These are phyloP conservation scores for Puccinia triticina DNA, from an alignment of 1,284 basidiomycete species.

Conservation along the genomic window DNA sequence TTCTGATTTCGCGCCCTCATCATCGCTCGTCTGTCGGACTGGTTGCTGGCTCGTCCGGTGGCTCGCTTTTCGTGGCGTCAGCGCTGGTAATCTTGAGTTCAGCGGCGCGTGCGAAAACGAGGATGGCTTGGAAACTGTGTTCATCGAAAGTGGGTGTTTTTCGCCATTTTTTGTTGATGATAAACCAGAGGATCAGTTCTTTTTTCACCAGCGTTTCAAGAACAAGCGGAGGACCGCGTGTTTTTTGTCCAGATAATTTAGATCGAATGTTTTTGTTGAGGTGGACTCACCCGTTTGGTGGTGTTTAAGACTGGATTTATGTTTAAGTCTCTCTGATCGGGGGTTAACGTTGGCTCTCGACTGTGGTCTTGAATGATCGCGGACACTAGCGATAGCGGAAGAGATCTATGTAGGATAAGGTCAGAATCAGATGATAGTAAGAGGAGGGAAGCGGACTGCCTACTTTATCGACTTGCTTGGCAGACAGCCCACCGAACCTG, in stretches of 20 bases:
- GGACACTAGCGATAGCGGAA: too few relatives aligned
- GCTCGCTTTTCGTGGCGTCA: conserved; percentile 42
- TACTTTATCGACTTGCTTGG: conserved; percentile 42
- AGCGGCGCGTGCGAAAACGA: conserved; percentile 46
- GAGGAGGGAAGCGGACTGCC: too few relatives aligned
- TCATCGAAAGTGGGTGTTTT: not conserved
- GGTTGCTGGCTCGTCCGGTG: conserved; percentile 4
- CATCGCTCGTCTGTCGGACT: not conserved
- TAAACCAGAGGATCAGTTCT: not conserved
- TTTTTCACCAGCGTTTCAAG: not conserved
- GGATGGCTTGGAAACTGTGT: conserved; percentile 20
- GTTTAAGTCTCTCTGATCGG: too few relatives aligned
- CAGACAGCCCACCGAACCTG: conserved; percentile 38
- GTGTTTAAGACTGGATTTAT: not conserved
- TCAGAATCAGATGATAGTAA: too few relatives aligned
- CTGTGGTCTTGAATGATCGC: too few relatives aligned
- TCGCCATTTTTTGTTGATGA: not conserved
- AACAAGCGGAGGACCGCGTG: too few relatives aligned
- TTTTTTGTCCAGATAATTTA: too few relatives aligned
- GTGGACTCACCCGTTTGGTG: not conserved
- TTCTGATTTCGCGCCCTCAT: not conserved
- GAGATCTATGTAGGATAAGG: too few relatives aligned
- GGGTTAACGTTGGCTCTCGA: too few relatives aligned
- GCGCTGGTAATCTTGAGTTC: conserved; percentile 43
- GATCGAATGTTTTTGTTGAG: not conserved